Conservation (phyloP, 352 stramenopile genomes). For the Thraustochytrium striatum region DNA sequence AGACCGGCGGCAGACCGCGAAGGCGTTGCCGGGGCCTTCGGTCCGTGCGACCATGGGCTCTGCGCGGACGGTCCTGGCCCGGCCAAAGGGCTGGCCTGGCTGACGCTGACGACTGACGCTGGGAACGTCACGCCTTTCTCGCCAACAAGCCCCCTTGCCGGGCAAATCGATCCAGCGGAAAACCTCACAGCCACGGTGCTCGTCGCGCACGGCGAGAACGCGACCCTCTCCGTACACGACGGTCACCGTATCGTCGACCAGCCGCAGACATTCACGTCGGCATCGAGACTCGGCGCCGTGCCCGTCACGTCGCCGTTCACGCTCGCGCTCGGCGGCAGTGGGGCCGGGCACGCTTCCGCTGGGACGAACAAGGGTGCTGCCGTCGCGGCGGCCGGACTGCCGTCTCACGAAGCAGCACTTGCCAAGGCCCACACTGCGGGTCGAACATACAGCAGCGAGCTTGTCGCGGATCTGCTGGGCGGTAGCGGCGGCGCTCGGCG, state of each 20-base stretch:
- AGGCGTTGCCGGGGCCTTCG: conserved; percentile 50
- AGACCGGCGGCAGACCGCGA: conserved; percentile 61
- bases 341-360: conserved; percentile 55
- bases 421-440: background rate
- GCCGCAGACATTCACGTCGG: conserved; percentile 55
- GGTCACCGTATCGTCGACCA: conserved; percentile 54
- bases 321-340: conserved; percentile 77
- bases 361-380: conserved; percentile 19
- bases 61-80: conserved; percentile 72
- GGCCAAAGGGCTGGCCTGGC: conserved; percentile 75
- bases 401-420: background rate
- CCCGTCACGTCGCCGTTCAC: conserved; percentile 75
- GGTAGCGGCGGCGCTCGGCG: conserved; percentile 83
- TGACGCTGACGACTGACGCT: conserved; percentile 76
- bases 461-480: conserved; percentile 72
- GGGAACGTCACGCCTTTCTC: conserved; percentile 73
- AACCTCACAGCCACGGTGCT: conserved; percentile 49
- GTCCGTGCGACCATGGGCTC: conserved; percentile 65
- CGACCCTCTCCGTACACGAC: conserved; percentile 45
- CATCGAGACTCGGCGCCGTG: conserved; percentile 56
- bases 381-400: background rate
- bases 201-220: conserved; percentile 46
- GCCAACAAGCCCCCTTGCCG: conserved; percentile 61
- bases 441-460: conserved; percentile 34
- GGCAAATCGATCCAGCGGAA: conserved; percentile 42